phyloP scores from a whole-genome alignment of 1,284 basidiomycete species.

The Peniophora sp. region DNA sequence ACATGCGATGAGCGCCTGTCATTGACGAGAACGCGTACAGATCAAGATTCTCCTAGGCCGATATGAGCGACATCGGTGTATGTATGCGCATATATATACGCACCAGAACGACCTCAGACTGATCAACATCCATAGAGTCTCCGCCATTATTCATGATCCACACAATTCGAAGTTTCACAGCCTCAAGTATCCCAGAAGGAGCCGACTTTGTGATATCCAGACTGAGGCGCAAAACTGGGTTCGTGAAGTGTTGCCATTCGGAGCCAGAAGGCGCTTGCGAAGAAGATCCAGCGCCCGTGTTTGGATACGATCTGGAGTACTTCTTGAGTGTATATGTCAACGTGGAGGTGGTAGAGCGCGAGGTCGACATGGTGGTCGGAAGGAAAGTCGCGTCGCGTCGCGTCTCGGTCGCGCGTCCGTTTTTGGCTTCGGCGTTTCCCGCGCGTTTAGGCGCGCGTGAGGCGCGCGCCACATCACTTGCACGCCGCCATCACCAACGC shows the following conservation, averaged over 20 bases:
- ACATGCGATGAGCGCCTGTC: background rate
- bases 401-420: too few species aligned
- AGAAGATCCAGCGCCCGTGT: too few species aligned
- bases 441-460: too few species aligned
- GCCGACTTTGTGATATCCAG: conserved; percentile 52
- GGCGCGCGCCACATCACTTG: too few species aligned
- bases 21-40: conserved; percentile 51
- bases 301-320: too few species aligned
- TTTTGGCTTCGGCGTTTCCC: too few species aligned
- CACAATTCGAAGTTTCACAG: conserved; percentile 52
- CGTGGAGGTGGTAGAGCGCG: too few species aligned
- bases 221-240: conserved; percentile 53
- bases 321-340: too few species aligned
- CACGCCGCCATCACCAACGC: too few species aligned
- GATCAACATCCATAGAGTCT: conserved; percentile 28
- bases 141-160: conserved; percentile 46
- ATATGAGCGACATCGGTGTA: conserved; percentile 4
- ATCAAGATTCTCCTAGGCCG: conserved; percentile 62
- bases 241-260: conserved; percentile 74
- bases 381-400: too few species aligned
- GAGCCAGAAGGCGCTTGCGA: background rate
- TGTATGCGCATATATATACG: conserved; percentile 20
- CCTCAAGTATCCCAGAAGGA: conserved; percentile 39
- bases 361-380: too few species aligned
- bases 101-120: conserved; percentile 57